A percentile compares a stretch with the other conserved stretches of the same genome.
phyloP scores from a whole-genome alignment of 495 filamentous ascomycete genomes.

The Penicillium paxilli region DNA sequence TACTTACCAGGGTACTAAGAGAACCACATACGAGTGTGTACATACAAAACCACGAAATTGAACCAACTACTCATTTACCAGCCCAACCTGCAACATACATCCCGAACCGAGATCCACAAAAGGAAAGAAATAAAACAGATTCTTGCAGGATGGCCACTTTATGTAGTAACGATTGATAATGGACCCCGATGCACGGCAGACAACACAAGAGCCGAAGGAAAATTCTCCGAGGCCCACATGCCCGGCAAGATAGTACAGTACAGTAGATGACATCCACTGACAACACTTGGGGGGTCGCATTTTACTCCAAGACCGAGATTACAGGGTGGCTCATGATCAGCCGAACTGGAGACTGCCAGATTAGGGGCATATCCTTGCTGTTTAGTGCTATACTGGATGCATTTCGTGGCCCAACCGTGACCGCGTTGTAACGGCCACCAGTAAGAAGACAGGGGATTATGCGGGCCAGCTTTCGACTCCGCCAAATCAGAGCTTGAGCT shows the following conservation, averaged over 20 bases:
- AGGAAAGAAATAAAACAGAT: background rate
- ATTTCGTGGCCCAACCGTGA: background rate
- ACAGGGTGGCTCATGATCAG: constrained; percentile 2
- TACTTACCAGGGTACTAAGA: no score
- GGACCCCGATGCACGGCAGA: background rate
- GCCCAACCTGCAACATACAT: no score
- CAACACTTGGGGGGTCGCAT: background rate
- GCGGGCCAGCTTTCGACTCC: background rate
- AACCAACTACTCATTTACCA: no score
- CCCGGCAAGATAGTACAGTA: background rate
- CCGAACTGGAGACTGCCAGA: background rate
- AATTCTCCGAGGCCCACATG: constrained; percentile 1
- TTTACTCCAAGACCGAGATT: constrained; percentile 8
- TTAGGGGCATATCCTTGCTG: no score
- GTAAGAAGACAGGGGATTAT: background rate
- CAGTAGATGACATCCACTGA: no score
- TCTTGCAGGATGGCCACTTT: background rate
- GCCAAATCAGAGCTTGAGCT: background rate
- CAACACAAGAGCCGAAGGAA: background rate
- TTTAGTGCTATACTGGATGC: no score
- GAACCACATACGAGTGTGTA: no score
- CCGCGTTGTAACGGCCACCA: background rate
- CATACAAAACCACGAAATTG: no score
- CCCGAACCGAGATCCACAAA: background rate
- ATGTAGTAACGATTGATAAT: background rate